Conservation (phyloP, 768 basidiomycete species). For the Lactarius hengduanensis region DNA sequence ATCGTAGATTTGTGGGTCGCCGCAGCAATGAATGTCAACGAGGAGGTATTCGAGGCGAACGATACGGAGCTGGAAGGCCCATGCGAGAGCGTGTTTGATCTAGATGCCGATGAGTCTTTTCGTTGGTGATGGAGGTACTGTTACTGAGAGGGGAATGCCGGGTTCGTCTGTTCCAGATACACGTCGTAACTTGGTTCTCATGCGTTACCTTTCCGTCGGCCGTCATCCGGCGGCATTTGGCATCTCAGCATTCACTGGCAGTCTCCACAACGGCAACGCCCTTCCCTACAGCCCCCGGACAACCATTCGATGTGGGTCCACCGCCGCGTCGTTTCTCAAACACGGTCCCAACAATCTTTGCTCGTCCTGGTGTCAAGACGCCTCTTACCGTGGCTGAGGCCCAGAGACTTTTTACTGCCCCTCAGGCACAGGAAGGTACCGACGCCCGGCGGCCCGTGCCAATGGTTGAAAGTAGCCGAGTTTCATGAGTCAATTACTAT, state of each 20-base stretch:
- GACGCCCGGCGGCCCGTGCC: constrained; percentile 36
- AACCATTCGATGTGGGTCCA: constrained; percentile 37
- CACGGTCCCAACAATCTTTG: constrained; percentile 53
- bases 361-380: constrained; percentile 77
- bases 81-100: constrained; percentile 33
- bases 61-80: constrained; percentile 40
- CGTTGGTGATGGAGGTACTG: constrained; percentile 3
- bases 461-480: constrained; percentile 54
- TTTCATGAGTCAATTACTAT: constrained; percentile 70
- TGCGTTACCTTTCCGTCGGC: constrained; percentile 21
- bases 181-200: constrained; percentile 6
- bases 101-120: constrained; percentile 30
- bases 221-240: constrained; percentile 27
- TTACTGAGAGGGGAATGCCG: constrained; percentile 14
- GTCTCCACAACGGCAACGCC: constrained; percentile 21
- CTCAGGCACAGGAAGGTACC: constrained; percentile 38
- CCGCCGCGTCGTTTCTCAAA: constrained; percentile 55
- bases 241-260: not conserved
- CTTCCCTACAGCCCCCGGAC: constrained; percentile 19
- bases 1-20: constrained; percentile 98
- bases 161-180: constrained; percentile 19
- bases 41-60: constrained; percentile 65
- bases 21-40: constrained; percentile 93
- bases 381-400: constrained; percentile 77
- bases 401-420: constrained; percentile 50